Evolutionary conservation across 768 basidiomycete species (phyloP).

Genomic region (Amyloporia xantha): DNA sequence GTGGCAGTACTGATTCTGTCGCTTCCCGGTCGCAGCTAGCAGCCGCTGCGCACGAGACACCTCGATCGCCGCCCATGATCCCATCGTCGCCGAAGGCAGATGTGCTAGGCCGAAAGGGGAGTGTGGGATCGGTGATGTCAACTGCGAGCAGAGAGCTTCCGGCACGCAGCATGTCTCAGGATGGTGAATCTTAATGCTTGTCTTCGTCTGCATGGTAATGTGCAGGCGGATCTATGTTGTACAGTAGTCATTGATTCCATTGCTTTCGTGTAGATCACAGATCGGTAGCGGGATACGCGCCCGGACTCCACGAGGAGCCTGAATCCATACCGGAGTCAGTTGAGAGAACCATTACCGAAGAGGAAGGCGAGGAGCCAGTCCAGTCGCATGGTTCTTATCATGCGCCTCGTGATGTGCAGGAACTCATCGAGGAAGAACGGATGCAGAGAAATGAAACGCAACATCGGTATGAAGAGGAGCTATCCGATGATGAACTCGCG

Average conservation of each 20-base stretch:
- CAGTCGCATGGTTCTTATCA: slow-evolving; percentile 1
- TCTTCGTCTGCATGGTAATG: slow-evolving; percentile 2
- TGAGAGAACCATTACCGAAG: not conserved
- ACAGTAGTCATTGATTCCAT: slow-evolving; percentile 19
- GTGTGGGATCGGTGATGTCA: slow-evolving; percentile 15
- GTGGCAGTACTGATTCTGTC: slow-evolving; percentile 4
- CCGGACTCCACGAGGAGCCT: slow-evolving; percentile 6
- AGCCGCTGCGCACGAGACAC: not conserved
- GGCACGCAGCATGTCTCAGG: slow-evolving; percentile 13
- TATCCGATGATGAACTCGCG: not conserved
- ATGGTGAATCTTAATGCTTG: slow-evolving; percentile 40
- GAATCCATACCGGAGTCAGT: not conserved
- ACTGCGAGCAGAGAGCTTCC: slow-evolving; percentile 4
- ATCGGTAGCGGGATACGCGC: not conserved
- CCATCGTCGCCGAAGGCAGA: slow-evolving; percentile 10
- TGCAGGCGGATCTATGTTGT: slow-evolving; percentile 9
- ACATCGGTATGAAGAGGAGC: slow-evolving; percentile 5
- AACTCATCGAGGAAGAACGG: slow-evolving; percentile 5
- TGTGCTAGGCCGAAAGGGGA: slow-evolving; percentile 15
- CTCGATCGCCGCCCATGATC: slow-evolving; percentile 1
- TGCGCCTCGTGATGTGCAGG: slow-evolving; percentile 2
- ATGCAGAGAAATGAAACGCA: slow-evolving; percentile 3
- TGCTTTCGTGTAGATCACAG: slow-evolving; percentile 14
- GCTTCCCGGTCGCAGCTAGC: slow-evolving; percentile 1
- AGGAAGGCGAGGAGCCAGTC: slow-evolving; percentile 6